phyloP scores from a whole-genome alignment of 169 alveolate genomes.

The Cryptosporidium bovis region DNA sequence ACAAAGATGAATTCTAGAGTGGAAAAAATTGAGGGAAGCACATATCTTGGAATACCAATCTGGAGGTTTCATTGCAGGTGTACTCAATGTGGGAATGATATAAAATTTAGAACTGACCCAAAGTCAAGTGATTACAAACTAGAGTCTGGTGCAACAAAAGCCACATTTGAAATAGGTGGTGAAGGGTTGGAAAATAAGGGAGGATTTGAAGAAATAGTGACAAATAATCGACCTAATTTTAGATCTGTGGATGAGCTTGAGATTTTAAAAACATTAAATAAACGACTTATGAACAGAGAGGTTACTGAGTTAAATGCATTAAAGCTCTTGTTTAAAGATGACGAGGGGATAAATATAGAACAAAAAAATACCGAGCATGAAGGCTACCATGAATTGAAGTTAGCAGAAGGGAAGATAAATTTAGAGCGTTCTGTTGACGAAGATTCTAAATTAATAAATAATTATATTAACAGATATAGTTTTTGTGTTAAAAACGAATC shows the following conservation, averaged over 20 bases:
- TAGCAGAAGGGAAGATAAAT: too few relatives aligned
- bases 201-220: slow-evolving; percentile 3
- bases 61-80: slow-evolving; percentile 98
- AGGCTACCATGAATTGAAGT: too few relatives aligned
- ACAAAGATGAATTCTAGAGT: slow-evolving; percentile 96
- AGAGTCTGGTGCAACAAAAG: slow-evolving; percentile 89
- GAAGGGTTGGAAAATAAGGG: neutral
- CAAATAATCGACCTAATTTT: slow-evolving; percentile 8
- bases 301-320: slow-evolving; percentile 44
- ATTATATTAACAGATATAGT: too few relatives aligned
- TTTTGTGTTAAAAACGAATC: too few relatives aligned
- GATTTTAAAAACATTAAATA: slow-evolving; percentile 15
- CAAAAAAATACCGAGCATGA: neutral
- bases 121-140: slow-evolving; percentile 89
- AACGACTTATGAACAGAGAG: slow-evolving; percentile 64
- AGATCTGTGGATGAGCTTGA: slow-evolving; percentile 44
- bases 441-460: too few relatives aligned
- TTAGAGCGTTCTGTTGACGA: too few relatives aligned
- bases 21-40: slow-evolving; percentile 93
- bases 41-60: slow-evolving; percentile 95
- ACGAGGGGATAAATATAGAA: neutral
- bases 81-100: slow-evolving; percentile 94
- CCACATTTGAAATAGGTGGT: neutral
- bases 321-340: neutral
- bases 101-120: slow-evolving; percentile 94